Evolutionary conservation across 1,284 basidiomycete genomes (phyloP).

Genomic region (Cutaneotrichosporon daszewskae): DNA sequence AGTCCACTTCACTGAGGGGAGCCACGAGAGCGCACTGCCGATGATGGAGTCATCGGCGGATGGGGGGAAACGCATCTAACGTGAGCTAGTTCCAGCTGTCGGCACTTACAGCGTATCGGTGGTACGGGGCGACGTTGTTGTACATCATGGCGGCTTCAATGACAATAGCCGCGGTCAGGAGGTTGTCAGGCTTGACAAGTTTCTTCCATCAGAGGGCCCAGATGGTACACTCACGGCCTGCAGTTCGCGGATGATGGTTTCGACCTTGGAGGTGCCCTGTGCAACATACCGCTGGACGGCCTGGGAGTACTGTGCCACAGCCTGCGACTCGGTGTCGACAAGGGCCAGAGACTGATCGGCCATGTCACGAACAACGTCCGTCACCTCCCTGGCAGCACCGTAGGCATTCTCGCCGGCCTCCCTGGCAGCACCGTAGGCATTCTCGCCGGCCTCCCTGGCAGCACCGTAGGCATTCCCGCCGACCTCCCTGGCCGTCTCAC

Average conservation of each 20-base stretch:
- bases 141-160: slow-evolving; percentile 36
- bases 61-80: slow-evolving; percentile 35
- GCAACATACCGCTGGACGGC: slow-evolving; percentile 8
- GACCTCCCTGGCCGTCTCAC: slow-evolving; percentile 9
- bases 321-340: slow-evolving; percentile 16
- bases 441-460: no score
- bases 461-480: slow-evolving; percentile 6
- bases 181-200: slow-evolving; percentile 30
- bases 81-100: not conserved
- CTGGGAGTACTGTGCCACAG: slow-evolving; percentile 8
- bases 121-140: slow-evolving; percentile 32
- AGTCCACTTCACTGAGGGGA: slow-evolving; percentile 28
- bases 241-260: slow-evolving; percentile 19
- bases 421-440: no score
- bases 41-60: slow-evolving; percentile 27
- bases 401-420: no score
- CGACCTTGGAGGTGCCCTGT: slow-evolving; percentile 13
- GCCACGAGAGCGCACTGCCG: slow-evolving; percentile 38
- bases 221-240: slow-evolving; percentile 22
- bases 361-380: slow-evolving; percentile 3
- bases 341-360: slow-evolving; percentile 16
- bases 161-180: slow-evolving; percentile 26
- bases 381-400: no score
- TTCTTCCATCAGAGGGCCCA: not conserved
- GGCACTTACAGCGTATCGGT: slow-evolving; percentile 28